phyloP scores from a whole-genome alignment of 169 alveolate species.

The Plasmodium berghei region DNA sequence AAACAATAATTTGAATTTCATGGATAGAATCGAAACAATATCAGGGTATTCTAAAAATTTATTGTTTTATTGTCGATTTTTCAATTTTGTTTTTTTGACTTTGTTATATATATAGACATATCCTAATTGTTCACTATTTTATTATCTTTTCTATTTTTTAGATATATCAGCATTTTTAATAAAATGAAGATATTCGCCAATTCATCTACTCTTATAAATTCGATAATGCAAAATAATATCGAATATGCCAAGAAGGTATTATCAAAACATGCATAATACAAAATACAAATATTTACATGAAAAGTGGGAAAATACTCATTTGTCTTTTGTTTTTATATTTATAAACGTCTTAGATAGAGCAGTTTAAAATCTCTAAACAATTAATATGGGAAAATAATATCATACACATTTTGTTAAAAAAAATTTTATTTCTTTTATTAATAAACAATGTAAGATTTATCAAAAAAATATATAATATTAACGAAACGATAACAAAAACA shows the following conservation, averaged over 20 bases:
- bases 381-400: constrained; percentile 12
- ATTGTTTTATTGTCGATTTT: too few species aligned
- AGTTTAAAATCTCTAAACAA: not conserved
- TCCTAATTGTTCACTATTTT: not conserved
- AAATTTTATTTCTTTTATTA: constrained; percentile 21
- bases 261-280: not conserved
- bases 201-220: constrained; percentile 10
- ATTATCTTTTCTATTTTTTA: not conserved
- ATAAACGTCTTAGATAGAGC: not conserved
- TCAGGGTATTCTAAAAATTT: not conserved
- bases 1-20: constrained; percentile 11
- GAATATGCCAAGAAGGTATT: constrained; percentile 15
- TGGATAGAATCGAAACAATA: not conserved
- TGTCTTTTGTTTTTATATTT: not conserved
- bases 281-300: not conserved
- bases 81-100: too few species aligned
- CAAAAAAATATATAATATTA: not conserved
- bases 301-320: not conserved
- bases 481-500: not conserved
- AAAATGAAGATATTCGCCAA: constrained; percentile 33
- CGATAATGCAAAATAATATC: constrained; percentile 10
- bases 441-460: constrained; percentile 31
- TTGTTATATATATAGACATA: too few species aligned
- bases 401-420: constrained; percentile 25
- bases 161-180: constrained; percentile 25